A percentile compares a stretch with the other conserved stretches of the same genome.
Conservation (phyloP, 306 rosid species). For the Myrica gale region DNA sequence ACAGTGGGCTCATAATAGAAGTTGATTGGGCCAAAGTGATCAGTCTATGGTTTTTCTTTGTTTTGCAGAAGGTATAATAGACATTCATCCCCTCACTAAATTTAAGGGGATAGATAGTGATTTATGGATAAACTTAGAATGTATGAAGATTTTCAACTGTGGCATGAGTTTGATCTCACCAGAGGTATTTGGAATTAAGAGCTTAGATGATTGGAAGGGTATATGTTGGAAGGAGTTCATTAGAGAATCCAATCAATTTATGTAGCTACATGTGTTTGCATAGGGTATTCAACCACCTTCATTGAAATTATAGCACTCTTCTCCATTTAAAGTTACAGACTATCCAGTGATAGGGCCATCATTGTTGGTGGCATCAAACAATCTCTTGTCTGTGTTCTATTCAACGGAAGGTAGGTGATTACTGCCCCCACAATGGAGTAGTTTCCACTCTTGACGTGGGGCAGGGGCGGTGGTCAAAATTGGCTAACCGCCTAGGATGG, state of each 20-base stretch:
- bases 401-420: too few relatives aligned
- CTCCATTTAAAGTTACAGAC: background rate
- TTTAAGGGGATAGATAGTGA: background rate
- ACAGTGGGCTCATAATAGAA: background rate
- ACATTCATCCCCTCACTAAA: background rate
- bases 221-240: background rate
- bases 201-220: background rate
- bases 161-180: background rate
- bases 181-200: background rate
- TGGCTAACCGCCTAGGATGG: too few relatives aligned
- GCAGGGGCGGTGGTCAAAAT: too few relatives aligned
- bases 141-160: background rate
- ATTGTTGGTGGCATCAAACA: background rate
- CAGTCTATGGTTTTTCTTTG: background rate
- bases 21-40: background rate
- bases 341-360: background rate
- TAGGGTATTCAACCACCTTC: background rate
- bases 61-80: background rate
- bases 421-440: too few relatives aligned
- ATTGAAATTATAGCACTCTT: background rate
- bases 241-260: background rate
- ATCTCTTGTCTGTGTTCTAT: too few relatives aligned
- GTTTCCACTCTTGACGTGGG: too few relatives aligned
- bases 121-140: background rate
- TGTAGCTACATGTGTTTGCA: background rate